Evolutionary conservation across 2,329 filamentous ascomycete species (phyloP).

Genomic region (Herpotrichia juniperi): DNA sequence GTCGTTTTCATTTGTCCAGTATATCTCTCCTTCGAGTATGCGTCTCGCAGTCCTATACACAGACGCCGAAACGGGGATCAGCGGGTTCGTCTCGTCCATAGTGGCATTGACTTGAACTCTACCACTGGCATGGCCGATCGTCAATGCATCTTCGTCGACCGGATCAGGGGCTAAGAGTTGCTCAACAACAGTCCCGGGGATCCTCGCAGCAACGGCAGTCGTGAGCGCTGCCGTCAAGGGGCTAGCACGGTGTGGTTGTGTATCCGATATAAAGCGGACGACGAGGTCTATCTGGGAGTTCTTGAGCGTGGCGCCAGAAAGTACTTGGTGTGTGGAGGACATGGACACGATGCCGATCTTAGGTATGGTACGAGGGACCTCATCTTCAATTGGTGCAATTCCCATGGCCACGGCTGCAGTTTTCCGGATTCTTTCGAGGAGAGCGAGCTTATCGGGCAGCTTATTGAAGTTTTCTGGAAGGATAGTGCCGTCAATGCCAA

Average conservation of each 20-base stretch:
- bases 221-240: constrained; percentile 52
- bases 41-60: constrained; percentile 46
- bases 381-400: constrained; percentile 52
- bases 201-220: constrained; percentile 48
- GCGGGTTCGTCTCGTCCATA: constrained; percentile 30
- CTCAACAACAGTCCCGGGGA: constrained; percentile 45
- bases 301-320: constrained; percentile 46
- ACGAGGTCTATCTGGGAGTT: constrained; percentile 45
- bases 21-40: constrained; percentile 43
- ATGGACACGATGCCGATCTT: constrained; percentile 65
- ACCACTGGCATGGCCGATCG: constrained; percentile 48
- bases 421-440: constrained; percentile 64
- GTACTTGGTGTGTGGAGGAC: constrained; percentile 43
- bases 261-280: constrained; percentile 52
- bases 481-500: constrained; percentile 58
- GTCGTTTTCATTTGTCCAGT: constrained; percentile 21
- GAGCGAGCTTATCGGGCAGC: constrained; percentile 55
- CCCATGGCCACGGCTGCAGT: constrained; percentile 67
- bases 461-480: constrained; percentile 61
- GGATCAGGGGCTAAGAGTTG: constrained; percentile 30
- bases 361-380: constrained; percentile 63
- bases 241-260: constrained; percentile 51
- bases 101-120: constrained; percentile 43
- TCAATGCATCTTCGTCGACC: constrained; percentile 38
- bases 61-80: constrained; percentile 30